Evolutionary conservation across 2,329 filamentous ascomycete genomes (phyloP).

Genomic region (Fusarium albosuccineum): DNA sequence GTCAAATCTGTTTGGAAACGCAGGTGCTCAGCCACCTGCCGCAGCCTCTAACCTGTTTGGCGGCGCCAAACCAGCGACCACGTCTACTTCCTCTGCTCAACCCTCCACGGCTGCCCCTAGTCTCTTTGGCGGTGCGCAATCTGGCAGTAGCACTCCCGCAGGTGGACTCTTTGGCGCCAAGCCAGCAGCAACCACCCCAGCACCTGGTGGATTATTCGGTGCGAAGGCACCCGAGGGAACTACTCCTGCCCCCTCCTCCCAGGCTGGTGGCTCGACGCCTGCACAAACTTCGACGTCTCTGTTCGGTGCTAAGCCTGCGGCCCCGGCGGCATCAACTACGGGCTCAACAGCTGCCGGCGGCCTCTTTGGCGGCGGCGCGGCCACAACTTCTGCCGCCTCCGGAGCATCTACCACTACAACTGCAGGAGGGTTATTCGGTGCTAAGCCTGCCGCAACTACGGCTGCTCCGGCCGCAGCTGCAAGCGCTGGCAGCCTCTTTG

Average conservation of each 20-base stretch:
- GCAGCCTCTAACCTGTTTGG: conserved; percentile 48
- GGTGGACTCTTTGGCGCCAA: conserved; percentile 53
- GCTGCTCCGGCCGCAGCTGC: conserved; percentile 46
- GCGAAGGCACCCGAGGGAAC: conserved; percentile 45
- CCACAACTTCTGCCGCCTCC: conserved; percentile 47
- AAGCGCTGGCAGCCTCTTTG: conserved; percentile 43
- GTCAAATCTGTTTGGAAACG: conserved; percentile 42
- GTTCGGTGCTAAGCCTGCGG: conserved; percentile 58
- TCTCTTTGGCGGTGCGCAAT: conserved; percentile 53
- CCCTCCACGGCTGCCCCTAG: conserved; percentile 39
- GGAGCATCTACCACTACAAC: conserved; percentile 47
- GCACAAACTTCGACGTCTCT: conserved; percentile 46
- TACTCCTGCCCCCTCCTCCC: conserved; percentile 29
- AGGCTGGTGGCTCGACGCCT: conserved; percentile 40
- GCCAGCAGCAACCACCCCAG: conserved; percentile 44
- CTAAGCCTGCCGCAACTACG: conserved; percentile 47
- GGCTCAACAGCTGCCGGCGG: conserved; percentile 52
- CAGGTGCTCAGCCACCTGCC: conserved; percentile 36
- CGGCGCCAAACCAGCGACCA: conserved; percentile 46
- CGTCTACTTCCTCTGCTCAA: conserved; percentile 33
- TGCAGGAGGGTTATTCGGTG: conserved; percentile 51
- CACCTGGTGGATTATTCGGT: conserved; percentile 42
- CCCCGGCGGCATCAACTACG: conserved; percentile 50
- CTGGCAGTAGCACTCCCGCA: conserved; percentile 47
- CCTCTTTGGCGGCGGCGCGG: conserved; percentile 52